These are phyloP conservation scores for Didymellaceae sp. DNA, from an alignment of 2,329 filamentous ascomycete genomes.

Conservation along the genomic window DNA sequence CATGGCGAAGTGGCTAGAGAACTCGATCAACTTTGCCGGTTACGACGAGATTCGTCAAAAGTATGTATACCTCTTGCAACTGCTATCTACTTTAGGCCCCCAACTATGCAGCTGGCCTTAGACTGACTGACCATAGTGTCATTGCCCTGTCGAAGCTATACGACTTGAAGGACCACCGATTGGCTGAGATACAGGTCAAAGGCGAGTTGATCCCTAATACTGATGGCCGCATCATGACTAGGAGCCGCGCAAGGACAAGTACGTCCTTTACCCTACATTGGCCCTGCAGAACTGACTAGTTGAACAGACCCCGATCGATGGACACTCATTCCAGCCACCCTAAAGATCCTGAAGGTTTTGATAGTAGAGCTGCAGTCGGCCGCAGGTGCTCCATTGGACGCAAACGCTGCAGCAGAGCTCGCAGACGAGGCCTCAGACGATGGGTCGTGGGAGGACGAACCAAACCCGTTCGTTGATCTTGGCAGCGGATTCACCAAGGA, in stretches of 20 bases:
- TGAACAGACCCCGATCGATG: conserved; percentile 80
- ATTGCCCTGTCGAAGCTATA: conserved; percentile 93
- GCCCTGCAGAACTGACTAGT: conserved; percentile 18
- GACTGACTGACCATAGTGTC: conserved; percentile 62
- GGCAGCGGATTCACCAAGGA: conserved; percentile 59
- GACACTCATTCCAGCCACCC: conserved; percentile 82
- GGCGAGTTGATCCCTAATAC: conserved; percentile 81
- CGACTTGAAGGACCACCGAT: conserved; percentile 79
- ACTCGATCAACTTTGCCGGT: conserved; percentile 95
- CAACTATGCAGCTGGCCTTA: not conserved
- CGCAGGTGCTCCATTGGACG: conserved; percentile 67
- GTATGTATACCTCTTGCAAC: conserved; percentile 58
- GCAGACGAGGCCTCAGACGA: conserved; percentile 72
- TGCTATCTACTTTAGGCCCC: not conserved
- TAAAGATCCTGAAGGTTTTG: conserved; percentile 96
- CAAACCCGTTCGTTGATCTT: conserved; percentile 75
- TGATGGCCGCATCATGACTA: conserved; percentile 87
- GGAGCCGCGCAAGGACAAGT: conserved; percentile 87
- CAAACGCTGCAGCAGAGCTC: conserved; percentile 65
- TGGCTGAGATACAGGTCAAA: conserved; percentile 83
- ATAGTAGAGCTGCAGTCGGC: conserved; percentile 89
- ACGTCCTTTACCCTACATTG: conserved; percentile 39
- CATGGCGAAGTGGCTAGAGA: conserved; percentile 93
- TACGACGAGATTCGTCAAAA: conserved; percentile 98
- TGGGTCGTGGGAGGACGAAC: conserved; percentile 81